These are phyloP conservation scores for Neonectria sp. DNA, from an alignment of 2,329 filamentous ascomycete genomes.

Conservation along the genomic window DNA sequence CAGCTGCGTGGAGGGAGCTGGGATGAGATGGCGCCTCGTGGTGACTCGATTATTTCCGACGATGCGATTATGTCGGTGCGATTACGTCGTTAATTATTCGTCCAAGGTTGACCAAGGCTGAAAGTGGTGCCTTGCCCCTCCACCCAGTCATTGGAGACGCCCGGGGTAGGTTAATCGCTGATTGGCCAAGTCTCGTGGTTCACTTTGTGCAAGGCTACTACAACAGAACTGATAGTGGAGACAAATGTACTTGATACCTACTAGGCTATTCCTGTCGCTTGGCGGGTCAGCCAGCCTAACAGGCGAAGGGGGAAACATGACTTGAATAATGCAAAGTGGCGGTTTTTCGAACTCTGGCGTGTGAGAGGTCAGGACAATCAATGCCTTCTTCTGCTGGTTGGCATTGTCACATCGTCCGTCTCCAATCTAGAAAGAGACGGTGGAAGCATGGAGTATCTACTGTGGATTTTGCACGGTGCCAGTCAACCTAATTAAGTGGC, in stretches of 20 bases:
- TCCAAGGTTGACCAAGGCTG: slow-evolving; percentile 41
- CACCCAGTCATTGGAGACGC: neutral
- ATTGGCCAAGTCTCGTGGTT: slow-evolving; percentile 5
- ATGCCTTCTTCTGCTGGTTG: neutral
- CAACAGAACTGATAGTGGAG: neutral
- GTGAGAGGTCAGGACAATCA: neutral
- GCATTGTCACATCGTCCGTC: neutral
- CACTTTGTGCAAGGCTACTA: slow-evolving; percentile 24
- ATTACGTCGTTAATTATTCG: slow-evolving; percentile 24
- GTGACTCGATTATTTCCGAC: slow-evolving; percentile 7
- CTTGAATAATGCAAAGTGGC: neutral
- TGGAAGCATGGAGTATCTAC: neutral
- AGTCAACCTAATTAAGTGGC: neutral
- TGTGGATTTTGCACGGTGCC: neutral
- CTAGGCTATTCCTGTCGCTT: slow-evolving; percentile 2
- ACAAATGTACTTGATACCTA: neutral
- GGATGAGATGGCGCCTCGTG: slow-evolving; percentile 3
- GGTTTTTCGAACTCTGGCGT: neutral
- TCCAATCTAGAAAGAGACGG: neutral
- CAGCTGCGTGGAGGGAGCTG: slow-evolving; percentile 12
- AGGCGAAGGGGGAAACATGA: neutral
- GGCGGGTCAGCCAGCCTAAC: slow-evolving; percentile 16
- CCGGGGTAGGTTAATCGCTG: neutral
- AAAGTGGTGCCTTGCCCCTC: slow-evolving; percentile 36
- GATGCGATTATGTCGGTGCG: slow-evolving; percentile 43